Percentiles rank a stretch among this genome's conserved stretches.
These are phyloP conservation scores for Phytopythium boreale DNA, from an alignment of 352 stramenopile genomes.

Conservation along the genomic window DNA sequence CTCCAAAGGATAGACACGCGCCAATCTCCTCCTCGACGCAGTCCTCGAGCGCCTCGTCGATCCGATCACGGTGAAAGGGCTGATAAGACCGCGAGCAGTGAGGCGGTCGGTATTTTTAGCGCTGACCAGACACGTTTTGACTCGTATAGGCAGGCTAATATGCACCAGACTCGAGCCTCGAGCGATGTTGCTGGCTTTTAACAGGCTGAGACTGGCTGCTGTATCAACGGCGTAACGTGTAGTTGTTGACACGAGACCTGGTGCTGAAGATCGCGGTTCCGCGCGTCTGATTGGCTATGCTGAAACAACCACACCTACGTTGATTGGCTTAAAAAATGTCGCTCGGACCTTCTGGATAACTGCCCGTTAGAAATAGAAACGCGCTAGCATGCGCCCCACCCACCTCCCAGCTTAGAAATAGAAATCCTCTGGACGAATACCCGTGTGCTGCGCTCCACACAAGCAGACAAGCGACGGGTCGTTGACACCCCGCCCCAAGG, in stretches of 20 bases:
- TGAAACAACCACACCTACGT: too few relatives aligned
- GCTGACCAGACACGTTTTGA: background rate
- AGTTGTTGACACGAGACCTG: too few relatives aligned
- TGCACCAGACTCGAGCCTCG: background rate
- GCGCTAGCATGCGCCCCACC: too few relatives aligned
- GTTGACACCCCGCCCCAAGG: too few relatives aligned
- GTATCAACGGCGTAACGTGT: too few relatives aligned
- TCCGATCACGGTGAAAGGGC: background rate
- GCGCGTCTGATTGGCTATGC: background rate
- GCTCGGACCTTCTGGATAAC: background rate
- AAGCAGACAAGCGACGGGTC: background rate
- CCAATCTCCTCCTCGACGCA: background rate
- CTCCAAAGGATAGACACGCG: background rate
- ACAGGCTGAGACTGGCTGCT: too few relatives aligned
- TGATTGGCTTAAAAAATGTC: background rate
- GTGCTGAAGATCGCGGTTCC: background rate
- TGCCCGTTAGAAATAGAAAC: background rate
- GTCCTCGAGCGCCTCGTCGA: background rate
- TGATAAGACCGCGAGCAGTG: background rate
- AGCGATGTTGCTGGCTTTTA: too few relatives aligned
- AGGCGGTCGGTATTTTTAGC: background rate
- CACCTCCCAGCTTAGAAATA: too few relatives aligned
- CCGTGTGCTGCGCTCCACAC: background rate
- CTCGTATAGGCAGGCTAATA: background rate
- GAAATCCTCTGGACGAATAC: too few relatives aligned